phyloP scores from a whole-genome alignment of 2,329 filamentous ascomycete species.

The Nigrospora sphaerica region DNA sequence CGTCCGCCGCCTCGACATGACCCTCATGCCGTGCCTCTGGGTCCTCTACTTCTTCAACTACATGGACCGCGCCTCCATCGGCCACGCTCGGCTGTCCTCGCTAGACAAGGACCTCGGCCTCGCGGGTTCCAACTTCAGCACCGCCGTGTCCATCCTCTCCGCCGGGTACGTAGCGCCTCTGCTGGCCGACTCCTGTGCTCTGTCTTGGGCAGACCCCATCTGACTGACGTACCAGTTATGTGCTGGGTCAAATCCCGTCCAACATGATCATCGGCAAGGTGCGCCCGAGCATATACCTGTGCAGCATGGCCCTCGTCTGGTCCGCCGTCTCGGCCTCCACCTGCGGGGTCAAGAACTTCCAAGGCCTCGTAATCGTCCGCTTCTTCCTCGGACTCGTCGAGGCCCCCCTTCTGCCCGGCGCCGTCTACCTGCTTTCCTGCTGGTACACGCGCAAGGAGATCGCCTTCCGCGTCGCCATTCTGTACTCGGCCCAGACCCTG shows the following conservation, averaged over 20 bases:
- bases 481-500: not conserved
- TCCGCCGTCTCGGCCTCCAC: not conserved
- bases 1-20: too few relatives aligned
- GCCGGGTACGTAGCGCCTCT: not conserved
- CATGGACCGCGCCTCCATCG: not conserved
- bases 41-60: not conserved
- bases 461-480: not conserved
- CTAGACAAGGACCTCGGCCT: not conserved
- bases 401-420: slow-evolving; percentile 21
- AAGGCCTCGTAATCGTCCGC: not conserved
- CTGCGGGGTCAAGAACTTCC: not conserved
- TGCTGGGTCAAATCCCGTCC: not conserved
- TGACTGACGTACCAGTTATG: not conserved
- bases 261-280: not conserved
- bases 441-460: too few relatives aligned
- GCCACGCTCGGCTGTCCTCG: not conserved
- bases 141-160: not conserved
- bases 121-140: not conserved
- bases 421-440: too few relatives aligned
- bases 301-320: not conserved
- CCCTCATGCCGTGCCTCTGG: not conserved
- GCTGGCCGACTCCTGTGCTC: too few relatives aligned
- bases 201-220: not conserved
- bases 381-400: slow-evolving; percentile 34
- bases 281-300: not conserved